Conservation (phyloP, 1,139 yeast genomes). For the Arxiozyma slooffiae region DNA sequence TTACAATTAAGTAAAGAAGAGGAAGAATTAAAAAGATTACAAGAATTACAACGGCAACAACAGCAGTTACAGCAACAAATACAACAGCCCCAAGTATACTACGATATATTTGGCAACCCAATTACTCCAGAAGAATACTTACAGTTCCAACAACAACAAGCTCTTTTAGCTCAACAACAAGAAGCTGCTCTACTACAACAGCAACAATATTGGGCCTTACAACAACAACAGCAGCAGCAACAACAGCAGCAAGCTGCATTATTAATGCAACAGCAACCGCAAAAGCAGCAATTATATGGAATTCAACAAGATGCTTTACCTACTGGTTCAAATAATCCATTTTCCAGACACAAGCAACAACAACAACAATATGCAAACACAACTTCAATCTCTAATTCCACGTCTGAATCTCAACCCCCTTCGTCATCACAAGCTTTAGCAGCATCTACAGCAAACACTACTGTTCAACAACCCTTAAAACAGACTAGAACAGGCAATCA, state of each 20-base stretch:
- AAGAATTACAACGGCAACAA: conserved; percentile 44
- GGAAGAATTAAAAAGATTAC: conserved; percentile 61
- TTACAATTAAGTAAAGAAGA: conserved; percentile 79
- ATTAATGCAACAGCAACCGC: conserved; percentile 34
- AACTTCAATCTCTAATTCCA: conserved; percentile 7
- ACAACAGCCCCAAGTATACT: conserved; percentile 34
- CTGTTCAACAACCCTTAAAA: conserved; percentile 31
- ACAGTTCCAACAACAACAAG: conserved; percentile 33
- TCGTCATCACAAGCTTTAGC: conserved; percentile 12
- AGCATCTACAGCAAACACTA: conserved; percentile 3
- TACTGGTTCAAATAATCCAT: conserved; percentile 88
- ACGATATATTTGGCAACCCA: conserved; percentile 77
- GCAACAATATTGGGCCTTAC: conserved; percentile 26
- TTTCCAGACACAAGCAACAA: conserved; percentile 42
- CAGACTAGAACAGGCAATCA: conserved; percentile 41
- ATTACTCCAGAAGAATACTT: conserved; percentile 38
- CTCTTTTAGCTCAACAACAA: conserved; percentile 27
- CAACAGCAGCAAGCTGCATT: conserved; percentile 16
- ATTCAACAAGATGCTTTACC: conserved; percentile 32
- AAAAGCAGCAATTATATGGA: conserved; percentile 31
- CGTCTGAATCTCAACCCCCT: conserved; percentile 3
- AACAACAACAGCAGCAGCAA: conserved; percentile 31
- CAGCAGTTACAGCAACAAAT: conserved; percentile 34
- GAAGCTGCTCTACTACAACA: conserved; percentile 20
- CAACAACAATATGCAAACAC: neutral